phyloP scores from a whole-genome alignment of 495 filamentous ascomycete species.

The Delitschia confertaspora region DNA sequence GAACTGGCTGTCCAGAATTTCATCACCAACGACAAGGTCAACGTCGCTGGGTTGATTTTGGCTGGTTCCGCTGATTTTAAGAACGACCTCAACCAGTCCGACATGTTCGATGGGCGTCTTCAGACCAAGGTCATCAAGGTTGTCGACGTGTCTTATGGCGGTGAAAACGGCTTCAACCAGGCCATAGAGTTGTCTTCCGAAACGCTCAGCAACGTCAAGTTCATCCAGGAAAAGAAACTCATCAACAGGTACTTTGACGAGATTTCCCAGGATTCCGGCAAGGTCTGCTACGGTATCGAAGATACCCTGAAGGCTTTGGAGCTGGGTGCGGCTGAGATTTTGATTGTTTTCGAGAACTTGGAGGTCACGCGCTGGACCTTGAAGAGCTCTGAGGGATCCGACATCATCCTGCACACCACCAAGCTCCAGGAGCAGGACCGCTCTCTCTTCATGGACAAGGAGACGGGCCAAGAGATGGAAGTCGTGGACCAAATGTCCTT shows the following conservation, averaged over 20 bases:
- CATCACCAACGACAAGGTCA: conserved; percentile 95
- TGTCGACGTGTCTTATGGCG: conserved; percentile 96
- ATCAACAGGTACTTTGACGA: conserved; percentile 98
- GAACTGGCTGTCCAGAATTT: conserved; percentile 97
- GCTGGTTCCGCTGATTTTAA: conserved; percentile 99
- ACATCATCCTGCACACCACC: conserved; percentile 75
- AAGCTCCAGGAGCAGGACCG: conserved; percentile 76
- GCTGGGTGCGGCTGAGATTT: conserved; percentile 81
- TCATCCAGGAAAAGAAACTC: conserved; percentile 99
- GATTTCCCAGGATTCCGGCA: conserved; percentile 92
- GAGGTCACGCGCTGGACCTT: conserved; percentile 86
- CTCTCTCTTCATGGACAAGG: conserved; percentile 83
- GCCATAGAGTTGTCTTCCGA: conserved; percentile 91
- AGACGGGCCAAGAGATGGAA: conserved; percentile 95
- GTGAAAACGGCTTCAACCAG: conserved; percentile 99
- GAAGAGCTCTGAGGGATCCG: conserved; percentile 61
- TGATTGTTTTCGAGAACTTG: conserved; percentile 97
- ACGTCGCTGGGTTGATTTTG: conserved; percentile 86
- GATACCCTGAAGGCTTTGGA: conserved; percentile 97
- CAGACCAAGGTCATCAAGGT: conserved; percentile 96
- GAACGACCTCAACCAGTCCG: conserved; percentile 94
- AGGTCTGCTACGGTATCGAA: conserved; percentile 93
- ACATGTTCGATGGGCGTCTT: conserved; percentile 89
- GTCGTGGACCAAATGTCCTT: conserved; percentile 74
- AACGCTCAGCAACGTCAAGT: conserved; percentile 98